phyloP scores from a whole-genome alignment of 202 grass and related monocot genomes.

The Schoenoplectus tabernaemontani region DNA sequence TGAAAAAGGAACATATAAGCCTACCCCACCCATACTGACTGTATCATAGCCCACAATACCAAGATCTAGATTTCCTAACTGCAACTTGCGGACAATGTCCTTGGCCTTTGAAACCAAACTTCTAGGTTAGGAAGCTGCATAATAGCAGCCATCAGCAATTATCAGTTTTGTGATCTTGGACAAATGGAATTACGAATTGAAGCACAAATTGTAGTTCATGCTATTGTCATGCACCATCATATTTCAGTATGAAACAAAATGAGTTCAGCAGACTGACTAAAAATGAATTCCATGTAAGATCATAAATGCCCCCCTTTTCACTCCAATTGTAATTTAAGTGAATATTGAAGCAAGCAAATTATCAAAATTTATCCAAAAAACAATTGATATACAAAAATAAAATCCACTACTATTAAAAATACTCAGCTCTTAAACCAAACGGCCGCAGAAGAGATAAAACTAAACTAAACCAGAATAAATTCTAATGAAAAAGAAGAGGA shows the following conservation, averaged over 20 bases:
- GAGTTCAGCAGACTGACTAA: background rate
- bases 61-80: conserved; percentile 78
- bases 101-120: conserved; percentile 98
- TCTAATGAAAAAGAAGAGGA: background rate
- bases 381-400: too few relatives aligned
- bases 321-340: background rate
- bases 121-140: conserved; percentile 77
- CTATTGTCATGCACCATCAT: background rate
- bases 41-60: conserved; percentile 87
- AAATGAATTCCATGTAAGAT: background rate
- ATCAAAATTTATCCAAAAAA: too few relatives aligned
- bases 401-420: too few relatives aligned
- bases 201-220: background rate
- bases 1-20: too few relatives aligned
- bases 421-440: too few relatives aligned
- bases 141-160: background rate
- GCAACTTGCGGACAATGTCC: conserved; percentile 83
- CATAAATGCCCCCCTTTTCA: background rate
- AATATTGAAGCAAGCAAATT: too few relatives aligned
- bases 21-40: conserved; percentile 49
- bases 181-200: background rate
- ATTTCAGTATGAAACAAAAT: background rate
- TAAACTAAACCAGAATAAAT: background rate
- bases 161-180: background rate
- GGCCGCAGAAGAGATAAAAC: too few relatives aligned